Evolutionary conservation across 2,329 filamentous ascomycete genomes (phyloP).

Genomic region (Venturia pyrina): DNA sequence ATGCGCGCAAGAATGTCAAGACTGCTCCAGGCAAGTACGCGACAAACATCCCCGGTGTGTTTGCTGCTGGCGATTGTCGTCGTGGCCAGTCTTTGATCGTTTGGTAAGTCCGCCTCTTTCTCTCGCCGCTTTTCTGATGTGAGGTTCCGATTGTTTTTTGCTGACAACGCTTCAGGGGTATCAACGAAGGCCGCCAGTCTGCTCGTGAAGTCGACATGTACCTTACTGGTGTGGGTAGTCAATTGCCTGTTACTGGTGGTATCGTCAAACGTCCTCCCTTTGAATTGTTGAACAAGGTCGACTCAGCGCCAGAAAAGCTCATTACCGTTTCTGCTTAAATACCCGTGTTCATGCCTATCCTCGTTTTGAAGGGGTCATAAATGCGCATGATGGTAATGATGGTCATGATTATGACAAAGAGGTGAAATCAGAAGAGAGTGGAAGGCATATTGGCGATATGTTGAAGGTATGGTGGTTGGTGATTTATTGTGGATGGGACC

Average conservation of each 20-base stretch:
- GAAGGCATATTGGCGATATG: no score
- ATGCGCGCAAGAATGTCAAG: slow-evolving; percentile 92
- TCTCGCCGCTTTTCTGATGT: neutral
- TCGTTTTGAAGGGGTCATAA: no score
- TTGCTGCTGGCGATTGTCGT: slow-evolving; percentile 90
- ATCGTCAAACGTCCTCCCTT: slow-evolving; percentile 78
- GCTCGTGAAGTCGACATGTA: slow-evolving; percentile 86
- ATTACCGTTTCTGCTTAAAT: slow-evolving; percentile 26
- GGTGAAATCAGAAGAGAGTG: no score
- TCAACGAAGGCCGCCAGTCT: slow-evolving; percentile 91
- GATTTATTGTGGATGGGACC: neutral
- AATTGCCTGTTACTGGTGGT: slow-evolving; percentile 81
- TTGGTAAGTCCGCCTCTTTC: slow-evolving; percentile 51
- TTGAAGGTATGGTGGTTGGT: no score
- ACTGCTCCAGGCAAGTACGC: slow-evolving; percentile 77
- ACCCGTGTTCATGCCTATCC: neutral
- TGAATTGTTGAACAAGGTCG: slow-evolving; percentile 47
- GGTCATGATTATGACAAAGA: no score
- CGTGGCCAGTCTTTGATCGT: slow-evolving; percentile 93
- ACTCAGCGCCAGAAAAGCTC: slow-evolving; percentile 28
- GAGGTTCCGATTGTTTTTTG: slow-evolving; percentile 12
- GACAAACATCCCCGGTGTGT: slow-evolving; percentile 81
- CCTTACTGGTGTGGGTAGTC: slow-evolving; percentile 65
- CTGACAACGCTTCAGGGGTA: slow-evolving; percentile 52
- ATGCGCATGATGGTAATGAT: no score